Evolutionary conservation across 345 rosid genomes (phyloP).

Genomic region (Populus simonii): DNA sequence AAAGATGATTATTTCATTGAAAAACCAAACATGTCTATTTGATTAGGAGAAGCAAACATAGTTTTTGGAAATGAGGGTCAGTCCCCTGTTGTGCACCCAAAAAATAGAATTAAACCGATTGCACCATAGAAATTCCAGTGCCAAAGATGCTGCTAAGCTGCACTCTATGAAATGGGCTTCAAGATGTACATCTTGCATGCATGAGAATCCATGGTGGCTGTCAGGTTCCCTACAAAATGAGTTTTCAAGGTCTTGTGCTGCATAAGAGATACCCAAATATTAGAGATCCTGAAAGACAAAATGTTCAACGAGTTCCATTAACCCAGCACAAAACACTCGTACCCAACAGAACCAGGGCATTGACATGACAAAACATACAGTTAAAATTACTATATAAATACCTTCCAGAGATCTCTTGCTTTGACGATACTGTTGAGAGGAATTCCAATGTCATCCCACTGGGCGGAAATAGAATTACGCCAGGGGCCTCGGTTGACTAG

Average conservation of each 20-base stretch:
- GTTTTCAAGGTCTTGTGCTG: conserved; percentile 74
- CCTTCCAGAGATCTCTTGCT: conserved; percentile 35
- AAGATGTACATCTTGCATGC: conserved; percentile 33
- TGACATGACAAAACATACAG: too few relatives aligned
- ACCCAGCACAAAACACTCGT: background rate
- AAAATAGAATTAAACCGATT: too few relatives aligned
- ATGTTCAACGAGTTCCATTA: background rate
- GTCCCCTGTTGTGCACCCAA: too few relatives aligned
- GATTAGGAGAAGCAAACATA: too few relatives aligned
- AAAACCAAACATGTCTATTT: too few relatives aligned
- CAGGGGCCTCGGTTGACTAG: conserved; percentile 20
- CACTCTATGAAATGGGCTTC: conserved; percentile 59
- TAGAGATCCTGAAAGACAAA: background rate
- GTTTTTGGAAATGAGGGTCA: too few relatives aligned
- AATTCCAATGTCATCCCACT: conserved; percentile 31
- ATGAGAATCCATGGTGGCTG: conserved; percentile 19
- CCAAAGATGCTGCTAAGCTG: background rate
- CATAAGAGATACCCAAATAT: conserved; percentile 17
- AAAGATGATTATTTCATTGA: too few relatives aligned
- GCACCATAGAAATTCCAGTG: background rate
- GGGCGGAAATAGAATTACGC: conserved; percentile 16
- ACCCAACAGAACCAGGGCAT: background rate
- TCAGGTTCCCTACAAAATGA: conserved; percentile 49
- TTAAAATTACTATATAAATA: background rate
- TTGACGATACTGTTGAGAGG: conserved; percentile 9